phyloP scores from a whole-genome alignment of 768 basidiomycete species.

The Clitopilus passeckerianus region DNA sequence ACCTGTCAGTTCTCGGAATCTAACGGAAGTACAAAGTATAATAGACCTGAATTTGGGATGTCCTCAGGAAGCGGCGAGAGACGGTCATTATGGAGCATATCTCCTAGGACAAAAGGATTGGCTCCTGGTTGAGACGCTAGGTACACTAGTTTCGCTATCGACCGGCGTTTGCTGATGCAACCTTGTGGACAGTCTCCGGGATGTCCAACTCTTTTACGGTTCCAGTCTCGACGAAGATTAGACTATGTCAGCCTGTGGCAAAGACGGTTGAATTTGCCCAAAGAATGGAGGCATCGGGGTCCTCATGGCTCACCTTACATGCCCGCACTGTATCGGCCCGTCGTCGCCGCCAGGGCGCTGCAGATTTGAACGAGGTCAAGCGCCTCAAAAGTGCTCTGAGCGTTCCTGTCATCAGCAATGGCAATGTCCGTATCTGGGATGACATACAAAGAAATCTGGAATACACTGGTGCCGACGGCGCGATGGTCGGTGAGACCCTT shows the following conservation, averaged over 20 bases:
- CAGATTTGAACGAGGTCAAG: conserved; percentile 59
- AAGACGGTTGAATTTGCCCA: conserved; percentile 53
- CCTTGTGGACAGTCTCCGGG: conserved; percentile 44
- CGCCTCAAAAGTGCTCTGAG: conserved; percentile 43
- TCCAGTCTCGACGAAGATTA: conserved; percentile 63
- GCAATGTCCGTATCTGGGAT: conserved; percentile 61
- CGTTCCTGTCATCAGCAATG: conserved; percentile 71
- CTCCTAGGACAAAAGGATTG: conserved; percentile 71
- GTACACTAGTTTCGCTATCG: conserved; percentile 27
- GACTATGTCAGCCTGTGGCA: conserved; percentile 46
- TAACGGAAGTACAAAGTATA: conserved; percentile 9
- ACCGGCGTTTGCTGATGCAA: background rate
- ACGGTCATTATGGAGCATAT: conserved; percentile 71
- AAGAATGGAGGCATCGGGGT: conserved; percentile 59
- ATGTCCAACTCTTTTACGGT: conserved; percentile 60
- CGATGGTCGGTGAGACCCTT: conserved; percentile 81
- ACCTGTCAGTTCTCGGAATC: background rate
- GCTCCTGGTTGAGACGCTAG: conserved; percentile 60
- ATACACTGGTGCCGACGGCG: conserved; percentile 61
- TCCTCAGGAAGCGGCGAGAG: conserved; percentile 64
- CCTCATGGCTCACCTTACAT: conserved; percentile 69
- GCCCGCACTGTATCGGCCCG: conserved; percentile 68
- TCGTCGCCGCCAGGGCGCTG: conserved; percentile 66
- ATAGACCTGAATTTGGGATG: conserved; percentile 80
- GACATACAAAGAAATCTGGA: conserved; percentile 52